Evolutionary conservation across 495 filamentous ascomycete species (phyloP), one percentile per base, ranked within the genome.

Genomic region (Glarea lozoyensis): DNA sequence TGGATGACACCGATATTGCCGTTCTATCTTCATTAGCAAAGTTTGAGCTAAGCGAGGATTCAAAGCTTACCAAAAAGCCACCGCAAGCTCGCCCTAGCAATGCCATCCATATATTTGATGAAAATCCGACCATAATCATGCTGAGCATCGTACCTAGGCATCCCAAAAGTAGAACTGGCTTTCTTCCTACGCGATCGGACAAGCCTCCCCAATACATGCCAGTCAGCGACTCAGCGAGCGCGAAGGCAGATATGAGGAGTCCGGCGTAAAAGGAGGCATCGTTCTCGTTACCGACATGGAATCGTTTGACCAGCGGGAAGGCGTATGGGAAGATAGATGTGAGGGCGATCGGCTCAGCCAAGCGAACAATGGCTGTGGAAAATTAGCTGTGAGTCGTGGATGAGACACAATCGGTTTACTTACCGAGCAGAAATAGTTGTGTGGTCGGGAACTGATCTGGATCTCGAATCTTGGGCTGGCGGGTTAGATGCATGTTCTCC

Each of bases 301-400:
- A 98, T 23, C 84, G 86, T 55, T 86, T 75, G 35, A 97, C 84
- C 86, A 98, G 96, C 64, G 82, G 90, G 66, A 94, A 98, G 55
- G 89, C 88, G 60, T 98, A 98, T 2, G 92, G 93, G 58, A 97
- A 97, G 53, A 98, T 95, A 37, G 88, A 94, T 79, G 94, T 97
- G 70, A 98, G 96, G 11, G 92, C 93, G 60, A 98, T 96, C 36
- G 92, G 92, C 62, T 98, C 92, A 10, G 70, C 87, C 90, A 65
- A 96, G 87, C 54, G 93, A 77, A 63, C 87, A 89, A 55, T 94
- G 63, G 33, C 16, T 13, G 25, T 33, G 36, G 33, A 19, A 46
- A 32, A 35, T 9, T 29, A 19, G 17, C n/a, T n/a, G 12, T 18
- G 16, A 32, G 32, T 36, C 39, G 23, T 21, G 21, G 31, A 15